phyloP scores from a whole-genome alignment of 768 basidiomycete genomes.

The Hemileccinum rubropunctum region DNA sequence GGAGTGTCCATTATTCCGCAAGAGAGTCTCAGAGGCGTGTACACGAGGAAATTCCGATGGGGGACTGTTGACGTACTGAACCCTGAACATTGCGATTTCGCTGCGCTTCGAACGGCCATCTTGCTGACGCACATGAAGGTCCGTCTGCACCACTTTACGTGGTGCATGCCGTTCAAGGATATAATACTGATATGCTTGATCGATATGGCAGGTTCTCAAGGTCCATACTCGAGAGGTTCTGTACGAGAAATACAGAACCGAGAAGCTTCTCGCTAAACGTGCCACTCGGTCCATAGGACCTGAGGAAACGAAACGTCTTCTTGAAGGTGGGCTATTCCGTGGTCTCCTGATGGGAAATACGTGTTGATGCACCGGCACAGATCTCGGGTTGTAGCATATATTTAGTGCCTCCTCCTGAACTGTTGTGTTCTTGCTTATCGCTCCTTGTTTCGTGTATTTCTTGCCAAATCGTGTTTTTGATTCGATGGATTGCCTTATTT shows the following conservation, averaged over 20 bases:
- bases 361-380: slow-evolving; percentile 31
- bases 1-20: slow-evolving; percentile 49
- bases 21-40: slow-evolving; percentile 69
- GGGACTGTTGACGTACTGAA: slow-evolving; percentile 85
- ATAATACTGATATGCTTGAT: slow-evolving; percentile 5
- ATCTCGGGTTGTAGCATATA: slow-evolving; percentile 45
- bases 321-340: slow-evolving; percentile 55
- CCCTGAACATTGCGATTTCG: slow-evolving; percentile 86
- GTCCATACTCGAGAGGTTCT: slow-evolving; percentile 82
- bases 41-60: slow-evolving; percentile 81
- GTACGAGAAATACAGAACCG: slow-evolving; percentile 92
- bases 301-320: slow-evolving; percentile 65
- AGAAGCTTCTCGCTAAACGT: slow-evolving; percentile 84
- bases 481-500: neutral
- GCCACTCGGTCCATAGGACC: slow-evolving; percentile 78
- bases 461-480: slow-evolving; percentile 4
- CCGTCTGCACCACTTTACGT: slow-evolving; percentile 26
- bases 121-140: slow-evolving; percentile 87
- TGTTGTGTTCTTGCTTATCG: slow-evolving; percentile 25
- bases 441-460: slow-evolving; percentile 6
- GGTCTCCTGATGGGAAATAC: slow-evolving; percentile 18
- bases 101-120: slow-evolving; percentile 78
- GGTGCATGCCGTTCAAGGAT: slow-evolving; percentile 10
- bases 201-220: slow-evolving; percentile 62
- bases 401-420: slow-evolving; percentile 18